Evolutionary conservation across 305 asterid genomes (phyloP).

Genomic region (Fraxinus nigra): DNA sequence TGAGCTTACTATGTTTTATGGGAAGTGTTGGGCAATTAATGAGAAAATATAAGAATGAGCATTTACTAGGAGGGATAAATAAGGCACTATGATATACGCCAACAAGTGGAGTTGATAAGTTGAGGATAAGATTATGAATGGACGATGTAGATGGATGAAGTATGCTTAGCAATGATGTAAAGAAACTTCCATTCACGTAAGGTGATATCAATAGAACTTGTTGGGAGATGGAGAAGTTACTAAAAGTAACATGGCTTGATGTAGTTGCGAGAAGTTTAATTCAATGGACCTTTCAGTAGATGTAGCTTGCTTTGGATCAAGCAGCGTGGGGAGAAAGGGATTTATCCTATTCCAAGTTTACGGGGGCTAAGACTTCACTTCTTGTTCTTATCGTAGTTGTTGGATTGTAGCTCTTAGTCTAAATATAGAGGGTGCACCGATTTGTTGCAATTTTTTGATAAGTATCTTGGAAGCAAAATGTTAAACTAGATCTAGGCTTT

Average conservation of each 20-base stretch:
- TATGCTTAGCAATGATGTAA: background rate
- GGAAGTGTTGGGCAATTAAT: background rate
- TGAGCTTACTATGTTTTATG: background rate
- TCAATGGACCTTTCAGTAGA: background rate
- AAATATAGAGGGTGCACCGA: background rate
- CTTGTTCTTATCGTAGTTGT: background rate
- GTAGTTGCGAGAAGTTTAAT: background rate
- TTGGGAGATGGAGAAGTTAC: background rate
- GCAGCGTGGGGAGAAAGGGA: background rate
- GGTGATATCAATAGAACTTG: background rate
- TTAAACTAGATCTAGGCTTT: background rate
- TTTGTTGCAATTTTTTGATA: background rate
- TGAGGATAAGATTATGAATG: background rate
- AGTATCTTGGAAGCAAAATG: background rate
- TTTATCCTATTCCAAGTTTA: background rate
- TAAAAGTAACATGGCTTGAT: background rate
- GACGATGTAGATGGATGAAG: background rate
- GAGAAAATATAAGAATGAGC: background rate
- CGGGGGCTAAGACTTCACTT: background rate
- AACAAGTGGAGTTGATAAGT: background rate
- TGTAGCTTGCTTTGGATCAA: background rate
- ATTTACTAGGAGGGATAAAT: background rate
- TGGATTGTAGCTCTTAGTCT: background rate
- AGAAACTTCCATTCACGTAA: background rate
- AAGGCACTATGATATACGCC: background rate